Evolutionary conservation across 2,329 filamentous ascomycete genomes (phyloP), one percentile per base, ranked within the genome.

Genomic region (Periglandula ipomoeae): DNA sequence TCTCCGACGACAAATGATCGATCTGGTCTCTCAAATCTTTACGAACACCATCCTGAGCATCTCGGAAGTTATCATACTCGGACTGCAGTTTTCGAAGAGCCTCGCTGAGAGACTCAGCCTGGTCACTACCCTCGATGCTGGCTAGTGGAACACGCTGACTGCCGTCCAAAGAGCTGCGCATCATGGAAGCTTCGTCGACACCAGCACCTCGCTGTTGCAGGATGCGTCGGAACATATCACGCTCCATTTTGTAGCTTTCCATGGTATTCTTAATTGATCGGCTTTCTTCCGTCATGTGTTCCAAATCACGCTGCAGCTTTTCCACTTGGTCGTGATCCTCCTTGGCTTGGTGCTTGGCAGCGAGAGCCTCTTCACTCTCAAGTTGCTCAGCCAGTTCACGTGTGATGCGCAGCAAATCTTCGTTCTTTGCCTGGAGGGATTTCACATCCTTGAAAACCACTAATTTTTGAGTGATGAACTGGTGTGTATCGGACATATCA

Each of bases 181-280:
- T 83, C 44, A 82, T 74, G 1, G 83, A 83, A 15, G 78, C 76
- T 38, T 85, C 72, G 52, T 89, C 84, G 11, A 70, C 74, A 63
- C 78, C 62, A 61, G 77, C 60, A 61, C 74, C 63, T 69, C 82
- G 66, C 53, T 93, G 87, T 56, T 91, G 87, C 26, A 96, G 78
- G 73, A 97, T 90, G 46, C 90, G 89, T 20, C 91, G 84, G 82
- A 96, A 97, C 81, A 96, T 96, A 63, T 98, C 91, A 53, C 93
- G 84, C 69, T 98, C 93, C 59, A 89, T 88, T 63, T 93, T 89
- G 65, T 95, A 95, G 64, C 88, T 95, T 70, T 95, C 88, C 54
- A 89, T 87, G 50, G 90, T 87, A 26, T 85, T 82, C 39, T 85
- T 81, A 55, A 95, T 84, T 11, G 86, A 86, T 56, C 84, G 81